A percentile compares a stretch with the other conserved stretches of the same genome.
Conservation (phyloP, 75 land plant species). For the Ceratopteris richardii region DNA sequence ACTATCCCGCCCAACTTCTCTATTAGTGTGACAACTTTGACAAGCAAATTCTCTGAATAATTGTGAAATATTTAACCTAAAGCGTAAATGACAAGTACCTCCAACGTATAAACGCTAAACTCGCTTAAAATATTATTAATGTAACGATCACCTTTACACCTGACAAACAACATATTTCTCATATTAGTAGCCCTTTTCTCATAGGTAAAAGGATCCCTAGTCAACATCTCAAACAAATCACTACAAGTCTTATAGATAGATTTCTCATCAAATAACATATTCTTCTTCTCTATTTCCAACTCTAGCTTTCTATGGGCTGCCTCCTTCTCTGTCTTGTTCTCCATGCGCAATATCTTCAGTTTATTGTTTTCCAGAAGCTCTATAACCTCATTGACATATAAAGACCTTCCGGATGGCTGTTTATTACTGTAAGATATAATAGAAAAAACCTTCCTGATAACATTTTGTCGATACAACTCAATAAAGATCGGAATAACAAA, state of each 20-base stretch:
- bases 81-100: neutral
- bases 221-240: neutral
- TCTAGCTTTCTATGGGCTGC: too few species aligned
- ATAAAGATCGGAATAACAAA: too few species aligned
- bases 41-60: neutral
- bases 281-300: neutral
- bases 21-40: neutral
- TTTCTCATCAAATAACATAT: constrained; percentile 1
- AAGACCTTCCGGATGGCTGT: too few species aligned
- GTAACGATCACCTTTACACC: neutral
- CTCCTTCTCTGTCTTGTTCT: too few species aligned
- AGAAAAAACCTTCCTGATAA: too few species aligned
- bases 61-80: constrained; percentile 1
- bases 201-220: neutral
- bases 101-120: neutral
- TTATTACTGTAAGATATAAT: too few species aligned
- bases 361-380: too few species aligned
- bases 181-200: neutral
- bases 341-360: too few species aligned
- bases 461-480: too few species aligned
- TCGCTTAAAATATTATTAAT: neutral
- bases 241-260: neutral
- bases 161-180: neutral
- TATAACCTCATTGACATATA: too few species aligned
- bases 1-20: neutral